Evolutionary conservation across 148 eudicot species (phyloP).

Genomic region (Persicaria tinctoria): DNA sequence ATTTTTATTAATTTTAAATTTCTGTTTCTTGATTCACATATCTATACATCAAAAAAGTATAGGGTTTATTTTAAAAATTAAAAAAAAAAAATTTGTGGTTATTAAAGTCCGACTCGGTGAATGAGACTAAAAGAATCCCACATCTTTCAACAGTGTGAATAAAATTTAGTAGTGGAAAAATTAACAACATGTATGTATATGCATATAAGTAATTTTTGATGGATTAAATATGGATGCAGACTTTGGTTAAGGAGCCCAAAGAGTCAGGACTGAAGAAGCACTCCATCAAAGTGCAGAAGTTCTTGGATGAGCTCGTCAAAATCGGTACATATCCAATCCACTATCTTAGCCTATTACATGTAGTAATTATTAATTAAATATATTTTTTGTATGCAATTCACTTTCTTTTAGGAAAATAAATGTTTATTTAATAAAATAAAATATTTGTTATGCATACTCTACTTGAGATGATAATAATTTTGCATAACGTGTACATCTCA

Average conservation of each 20-base stretch:
- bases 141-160: too few relatives aligned
- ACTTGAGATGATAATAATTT: background rate
- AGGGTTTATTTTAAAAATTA: too few relatives aligned
- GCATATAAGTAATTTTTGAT: background rate
- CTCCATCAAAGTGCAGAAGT: conserved; percentile 47
- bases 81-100: too few relatives aligned
- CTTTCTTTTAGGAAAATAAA: background rate
- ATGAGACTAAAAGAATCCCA: too few relatives aligned
- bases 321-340: conserved; percentile 32
- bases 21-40: too few relatives aligned
- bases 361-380: background rate
- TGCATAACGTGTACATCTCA: background rate
- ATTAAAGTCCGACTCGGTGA: too few relatives aligned
- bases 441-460: background rate
- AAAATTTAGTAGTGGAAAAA: background rate
- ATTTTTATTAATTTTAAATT: too few relatives aligned
- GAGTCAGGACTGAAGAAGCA: conserved; percentile 49
- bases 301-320: conserved; percentile 55
- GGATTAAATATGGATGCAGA: conserved; percentile 19
- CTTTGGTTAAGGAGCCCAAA: conserved; percentile 62
- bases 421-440: background rate
- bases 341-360: background rate
- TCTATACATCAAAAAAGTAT: too few relatives aligned
- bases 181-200: too few relatives aligned
- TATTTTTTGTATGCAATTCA: background rate